Evolutionary conservation across 2,329 filamentous ascomycete genomes (phyloP).

Genomic region (Colletotrichum liaoningense): DNA sequence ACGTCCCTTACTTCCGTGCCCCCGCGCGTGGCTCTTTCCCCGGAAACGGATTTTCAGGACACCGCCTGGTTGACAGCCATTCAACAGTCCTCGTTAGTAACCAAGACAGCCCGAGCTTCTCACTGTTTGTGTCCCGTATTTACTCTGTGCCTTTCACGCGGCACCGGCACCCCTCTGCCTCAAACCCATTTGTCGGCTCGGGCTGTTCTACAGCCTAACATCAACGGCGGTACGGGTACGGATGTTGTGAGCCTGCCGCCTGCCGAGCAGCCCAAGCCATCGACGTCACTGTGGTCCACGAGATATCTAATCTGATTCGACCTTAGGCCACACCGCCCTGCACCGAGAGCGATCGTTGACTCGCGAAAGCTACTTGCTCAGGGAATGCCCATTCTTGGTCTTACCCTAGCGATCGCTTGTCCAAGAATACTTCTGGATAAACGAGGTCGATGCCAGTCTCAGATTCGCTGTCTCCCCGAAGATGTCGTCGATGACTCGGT

Average conservation of each 20-base stretch:
- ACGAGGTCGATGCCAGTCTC: constrained; percentile 28
- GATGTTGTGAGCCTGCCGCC: neutral
- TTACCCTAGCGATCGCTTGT: neutral
- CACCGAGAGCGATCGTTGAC: constrained; percentile 11
- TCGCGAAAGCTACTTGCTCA: constrained; percentile 5
- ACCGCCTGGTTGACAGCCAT: neutral
- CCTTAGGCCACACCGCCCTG: constrained; percentile 21
- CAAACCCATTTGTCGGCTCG: neutral
- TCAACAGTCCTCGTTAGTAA: constrained; percentile 1
- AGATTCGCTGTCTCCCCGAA: constrained; percentile 1
- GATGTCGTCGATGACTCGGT: neutral
- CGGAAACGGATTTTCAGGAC: constrained; percentile 17
- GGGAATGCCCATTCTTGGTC: constrained; percentile 12
- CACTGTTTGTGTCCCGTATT: neutral
- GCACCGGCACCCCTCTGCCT: neutral
- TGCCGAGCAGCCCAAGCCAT: constrained; percentile 23
- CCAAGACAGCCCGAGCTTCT: constrained; percentile 11
- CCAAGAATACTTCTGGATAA: neutral
- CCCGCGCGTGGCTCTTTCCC: constrained; percentile 15
- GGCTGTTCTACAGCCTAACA: neutral
- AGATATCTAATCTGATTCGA: constrained; percentile 16
- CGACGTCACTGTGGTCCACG: constrained; percentile 28
- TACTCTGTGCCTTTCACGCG: no score
- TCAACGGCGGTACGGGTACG: neutral
- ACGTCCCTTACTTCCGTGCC: neutral